phyloP scores from a whole-genome alignment of 2,329 filamentous ascomycete species.

The Arthroderma uncinatum region DNA sequence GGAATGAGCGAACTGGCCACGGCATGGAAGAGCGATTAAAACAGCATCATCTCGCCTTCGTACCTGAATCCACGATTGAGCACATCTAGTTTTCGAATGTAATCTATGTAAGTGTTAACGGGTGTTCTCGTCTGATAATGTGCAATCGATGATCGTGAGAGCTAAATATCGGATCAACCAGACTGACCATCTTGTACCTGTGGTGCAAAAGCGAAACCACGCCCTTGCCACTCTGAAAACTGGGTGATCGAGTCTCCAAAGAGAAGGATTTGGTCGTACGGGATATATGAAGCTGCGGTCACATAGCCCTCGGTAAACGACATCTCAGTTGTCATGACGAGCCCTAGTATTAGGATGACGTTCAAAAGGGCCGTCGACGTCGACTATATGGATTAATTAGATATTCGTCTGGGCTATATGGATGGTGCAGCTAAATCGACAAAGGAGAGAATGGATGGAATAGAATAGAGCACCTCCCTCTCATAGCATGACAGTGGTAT shows the following conservation, averaged over 20 bases:
- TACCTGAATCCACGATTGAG: conserved; percentile 73
- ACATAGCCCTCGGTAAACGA: background rate
- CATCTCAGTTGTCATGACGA: background rate
- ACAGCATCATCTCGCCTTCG: conserved; percentile 12
- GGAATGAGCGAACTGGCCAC: background rate
- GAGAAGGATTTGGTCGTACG: conserved; percentile 64
- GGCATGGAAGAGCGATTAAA: background rate
- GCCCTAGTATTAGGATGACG: background rate
- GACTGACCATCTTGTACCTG: conserved; percentile 56
- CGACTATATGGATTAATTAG: background rate
- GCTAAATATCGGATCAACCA: background rate
- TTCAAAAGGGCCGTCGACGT: background rate
- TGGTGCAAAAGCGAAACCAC: conserved; percentile 64
- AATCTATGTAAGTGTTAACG: conserved; percentile 42
- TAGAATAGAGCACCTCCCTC: background rate
- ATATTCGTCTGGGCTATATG: background rate
- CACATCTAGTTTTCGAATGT: conserved; percentile 68
- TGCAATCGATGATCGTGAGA: no score
- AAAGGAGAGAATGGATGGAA: background rate
- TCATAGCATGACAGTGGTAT: background rate
- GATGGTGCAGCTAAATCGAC: background rate
- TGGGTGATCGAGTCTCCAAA: conserved; percentile 88
- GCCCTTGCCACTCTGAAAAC: conserved; percentile 46
- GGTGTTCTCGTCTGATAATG: background rate
- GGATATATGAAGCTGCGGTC: background rate